These are phyloP conservation scores for Penicillium pulvis DNA, from an alignment of 495 filamentous ascomycete species.

Conservation along the genomic window DNA sequence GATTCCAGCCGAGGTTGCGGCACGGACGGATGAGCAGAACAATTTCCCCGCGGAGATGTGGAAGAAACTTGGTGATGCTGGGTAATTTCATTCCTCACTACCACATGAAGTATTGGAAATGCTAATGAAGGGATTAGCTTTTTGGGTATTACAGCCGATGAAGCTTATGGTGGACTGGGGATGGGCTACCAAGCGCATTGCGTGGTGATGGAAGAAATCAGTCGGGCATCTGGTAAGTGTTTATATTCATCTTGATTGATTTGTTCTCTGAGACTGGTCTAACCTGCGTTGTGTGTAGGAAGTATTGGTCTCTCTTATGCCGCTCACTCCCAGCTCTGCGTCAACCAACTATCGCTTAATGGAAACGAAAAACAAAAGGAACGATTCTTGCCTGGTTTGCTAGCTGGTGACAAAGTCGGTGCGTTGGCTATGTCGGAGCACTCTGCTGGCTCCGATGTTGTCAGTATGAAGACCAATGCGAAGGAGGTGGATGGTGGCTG, in stretches of 20 bases:
- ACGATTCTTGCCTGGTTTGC: slow-evolving; percentile 76
- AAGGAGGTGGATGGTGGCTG: slow-evolving; percentile 82
- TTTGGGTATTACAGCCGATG: slow-evolving; percentile 91
- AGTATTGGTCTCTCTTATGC: slow-evolving; percentile 93
- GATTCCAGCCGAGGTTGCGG: slow-evolving; percentile 81
- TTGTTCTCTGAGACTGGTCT: neutral
- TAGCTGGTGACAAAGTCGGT: slow-evolving; percentile 80
- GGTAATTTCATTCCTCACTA: slow-evolving; percentile 31
- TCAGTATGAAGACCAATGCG: slow-evolving; percentile 89
- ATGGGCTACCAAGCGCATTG: slow-evolving; percentile 99
- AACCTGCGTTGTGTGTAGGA: slow-evolving; percentile 42
- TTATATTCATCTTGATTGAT: neutral
- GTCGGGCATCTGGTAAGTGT: slow-evolving; percentile 59
- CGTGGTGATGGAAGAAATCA: slow-evolving; percentile 90
- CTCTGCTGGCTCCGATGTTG: slow-evolving; percentile 88
- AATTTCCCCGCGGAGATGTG: slow-evolving; percentile 91
- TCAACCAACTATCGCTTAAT: slow-evolving; percentile 95
- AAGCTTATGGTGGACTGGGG: slow-evolving; percentile 85
- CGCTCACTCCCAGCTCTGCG: slow-evolving; percentile 93
- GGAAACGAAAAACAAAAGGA: slow-evolving; percentile 77
- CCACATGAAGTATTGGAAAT: neutral
- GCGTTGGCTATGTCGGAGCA: slow-evolving; percentile 96
- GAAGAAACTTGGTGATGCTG: slow-evolving; percentile 89
- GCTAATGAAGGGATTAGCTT: slow-evolving; percentile 51
- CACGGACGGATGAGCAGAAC: slow-evolving; percentile 79